These are phyloP conservation scores for Leishmania mexicana DNA, from an alignment of 208 protist species.

Conservation along the genomic window DNA sequence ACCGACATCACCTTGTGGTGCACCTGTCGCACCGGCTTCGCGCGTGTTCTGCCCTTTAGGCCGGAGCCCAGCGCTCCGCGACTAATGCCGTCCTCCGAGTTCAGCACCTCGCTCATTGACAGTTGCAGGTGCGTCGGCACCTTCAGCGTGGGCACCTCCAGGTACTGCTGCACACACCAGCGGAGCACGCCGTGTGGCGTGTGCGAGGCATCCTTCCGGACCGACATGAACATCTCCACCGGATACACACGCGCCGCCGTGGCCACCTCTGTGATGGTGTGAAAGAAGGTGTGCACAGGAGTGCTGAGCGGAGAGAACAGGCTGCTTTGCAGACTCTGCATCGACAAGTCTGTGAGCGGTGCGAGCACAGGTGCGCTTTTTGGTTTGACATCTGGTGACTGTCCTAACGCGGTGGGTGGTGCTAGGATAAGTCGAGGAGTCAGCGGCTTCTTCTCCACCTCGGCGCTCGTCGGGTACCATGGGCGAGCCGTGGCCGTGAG, in stretches of 20 bases:
- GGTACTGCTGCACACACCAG: conserved; percentile 80
- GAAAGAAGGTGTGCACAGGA: conserved; percentile 52
- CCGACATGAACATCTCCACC: conserved; percentile 81
- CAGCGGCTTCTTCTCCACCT: conserved; percentile 20
- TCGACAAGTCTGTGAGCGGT: conserved; percentile 22
- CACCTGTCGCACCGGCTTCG: conserved; percentile 65
- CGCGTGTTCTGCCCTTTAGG: conserved; percentile 51
- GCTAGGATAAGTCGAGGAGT: conserved; percentile 35
- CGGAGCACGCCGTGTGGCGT: conserved; percentile 82
- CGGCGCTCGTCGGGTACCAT: conserved; percentile 45
- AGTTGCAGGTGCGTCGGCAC: conserved; percentile 83
- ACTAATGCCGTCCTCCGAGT: conserved; percentile 49
- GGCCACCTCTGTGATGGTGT: conserved; percentile 69
- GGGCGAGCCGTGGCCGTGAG: conserved; percentile 57
- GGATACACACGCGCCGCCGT: conserved; percentile 59
- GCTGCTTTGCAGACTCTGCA: conserved; percentile 33
- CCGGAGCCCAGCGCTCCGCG: conserved; percentile 67
- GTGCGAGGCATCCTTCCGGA: conserved; percentile 79
- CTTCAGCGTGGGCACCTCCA: conserved; percentile 74
- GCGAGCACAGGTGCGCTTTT: conserved; percentile 19
- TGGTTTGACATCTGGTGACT: conserved; percentile 46
- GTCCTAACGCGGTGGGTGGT: conserved; percentile 63
- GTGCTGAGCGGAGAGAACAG: conserved; percentile 65
- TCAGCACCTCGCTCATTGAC: conserved; percentile 57
- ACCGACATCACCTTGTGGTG: conserved; percentile 90